A percentile compares a stretch with the other conserved stretches of the same genome.
phyloP scores from a whole-genome alignment of 2,329 filamentous ascomycete species.

The Stachybotrys elegans region DNA sequence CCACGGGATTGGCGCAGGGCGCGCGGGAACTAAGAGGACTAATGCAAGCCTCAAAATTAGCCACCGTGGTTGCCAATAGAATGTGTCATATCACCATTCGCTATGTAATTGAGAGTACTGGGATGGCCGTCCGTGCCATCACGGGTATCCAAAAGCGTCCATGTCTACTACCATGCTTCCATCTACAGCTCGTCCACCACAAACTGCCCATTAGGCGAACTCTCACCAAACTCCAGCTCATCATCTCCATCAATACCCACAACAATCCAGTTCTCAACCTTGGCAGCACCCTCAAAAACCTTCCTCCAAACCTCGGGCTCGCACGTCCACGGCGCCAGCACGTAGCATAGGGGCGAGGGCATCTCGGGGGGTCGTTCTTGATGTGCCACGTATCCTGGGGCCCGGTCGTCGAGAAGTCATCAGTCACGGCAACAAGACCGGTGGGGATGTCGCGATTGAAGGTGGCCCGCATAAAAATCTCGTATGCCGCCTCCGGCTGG shows the following conservation, averaged over 20 bases:
- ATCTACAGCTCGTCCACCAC: background rate
- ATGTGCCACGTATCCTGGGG: conserved; percentile 56
- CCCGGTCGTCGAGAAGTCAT: conserved; percentile 44
- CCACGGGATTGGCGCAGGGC: too few relatives aligned
- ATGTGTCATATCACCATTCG: too few relatives aligned
- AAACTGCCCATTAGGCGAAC: too few relatives aligned
- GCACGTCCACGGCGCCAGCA: conserved; percentile 53
- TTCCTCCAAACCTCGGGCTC: conserved; percentile 44
- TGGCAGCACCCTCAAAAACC: conserved; percentile 45
- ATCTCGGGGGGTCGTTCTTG: conserved; percentile 43
- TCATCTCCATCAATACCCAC: conserved; percentile 11
- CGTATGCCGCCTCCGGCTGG: conserved; percentile 52
- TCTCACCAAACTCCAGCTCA: conserved; percentile 1
- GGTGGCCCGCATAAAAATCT: conserved; percentile 55
- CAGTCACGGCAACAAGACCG: conserved; percentile 45
- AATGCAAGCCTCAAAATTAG: too few relatives aligned
- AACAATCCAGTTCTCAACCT: conserved; percentile 36
- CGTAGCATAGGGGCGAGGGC: conserved; percentile 52
- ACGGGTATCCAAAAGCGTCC: too few relatives aligned
- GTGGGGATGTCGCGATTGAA: conserved; percentile 48
- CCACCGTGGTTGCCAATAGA: too few relatives aligned
- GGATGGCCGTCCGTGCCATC: too few relatives aligned
- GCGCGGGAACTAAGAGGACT: too few relatives aligned
- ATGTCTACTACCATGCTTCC: too few relatives aligned
- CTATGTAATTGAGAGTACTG: too few relatives aligned